A percentile compares a stretch with the other conserved stretches of the same genome.
Evolutionary conservation across 192 early-diverging fungal genomes (phyloP).

Genomic region (Mortierella antarctica): DNA sequence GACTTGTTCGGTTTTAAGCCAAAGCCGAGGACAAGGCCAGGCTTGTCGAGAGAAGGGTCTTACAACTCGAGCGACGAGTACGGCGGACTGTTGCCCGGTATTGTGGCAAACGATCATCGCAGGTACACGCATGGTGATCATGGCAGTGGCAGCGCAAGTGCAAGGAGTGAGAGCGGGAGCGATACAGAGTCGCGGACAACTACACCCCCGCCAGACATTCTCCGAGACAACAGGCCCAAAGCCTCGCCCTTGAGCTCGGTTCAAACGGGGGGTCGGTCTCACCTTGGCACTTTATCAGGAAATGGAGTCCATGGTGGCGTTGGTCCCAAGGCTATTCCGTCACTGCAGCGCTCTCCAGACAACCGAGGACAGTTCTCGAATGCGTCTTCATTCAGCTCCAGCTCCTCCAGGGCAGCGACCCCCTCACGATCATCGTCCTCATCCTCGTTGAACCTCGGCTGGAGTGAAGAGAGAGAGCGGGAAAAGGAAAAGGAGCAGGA

Average conservation of each 20-base stretch:
- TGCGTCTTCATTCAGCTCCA: slow-evolving; percentile 36
- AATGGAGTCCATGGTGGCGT: neutral
- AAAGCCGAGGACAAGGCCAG: slow-evolving; percentile 17
- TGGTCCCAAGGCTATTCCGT: slow-evolving; percentile 19
- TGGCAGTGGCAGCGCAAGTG: slow-evolving; percentile 22
- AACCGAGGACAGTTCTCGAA: slow-evolving; percentile 16
- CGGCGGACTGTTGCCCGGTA: slow-evolving; percentile 2
- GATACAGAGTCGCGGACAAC: slow-evolving; percentile 26
- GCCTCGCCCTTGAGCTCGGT: slow-evolving; percentile 12
- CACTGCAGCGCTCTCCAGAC: slow-evolving; percentile 1
- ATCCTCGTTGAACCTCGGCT: slow-evolving; percentile 36
- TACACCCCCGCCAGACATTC: slow-evolving; percentile 26
- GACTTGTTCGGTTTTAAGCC: slow-evolving; percentile 17
- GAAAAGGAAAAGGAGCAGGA: neutral
- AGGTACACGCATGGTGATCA: slow-evolving; percentile 5
- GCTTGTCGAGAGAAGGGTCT: slow-evolving; percentile 31
- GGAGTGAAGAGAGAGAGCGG: slow-evolving; percentile 3
- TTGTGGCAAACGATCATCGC: neutral
- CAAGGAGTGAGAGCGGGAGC: slow-evolving; percentile 32
- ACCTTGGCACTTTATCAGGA: neutral
- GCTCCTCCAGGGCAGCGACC: slow-evolving; percentile 21
- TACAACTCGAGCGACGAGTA: slow-evolving; percentile 10
- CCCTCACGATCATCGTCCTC: slow-evolving; percentile 47
- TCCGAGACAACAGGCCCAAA: neutral
- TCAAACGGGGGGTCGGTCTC: neutral